phyloP scores from a whole-genome alignment of 2,329 filamentous ascomycete genomes.

The Pyrenochaeta sp. region DNA sequence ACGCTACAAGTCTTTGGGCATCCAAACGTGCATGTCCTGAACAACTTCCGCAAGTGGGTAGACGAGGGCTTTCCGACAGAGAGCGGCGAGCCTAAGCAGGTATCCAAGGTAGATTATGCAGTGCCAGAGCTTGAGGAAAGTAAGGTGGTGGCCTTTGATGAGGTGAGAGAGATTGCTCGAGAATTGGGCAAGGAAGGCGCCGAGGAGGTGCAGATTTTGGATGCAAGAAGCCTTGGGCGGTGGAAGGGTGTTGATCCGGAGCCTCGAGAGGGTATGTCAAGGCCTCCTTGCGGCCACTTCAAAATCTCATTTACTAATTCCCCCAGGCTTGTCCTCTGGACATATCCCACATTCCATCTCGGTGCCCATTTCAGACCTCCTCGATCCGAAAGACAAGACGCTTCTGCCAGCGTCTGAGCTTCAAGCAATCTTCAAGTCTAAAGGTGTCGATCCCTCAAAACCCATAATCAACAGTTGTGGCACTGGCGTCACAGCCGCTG shows the following conservation, averaged over 20 bases:
- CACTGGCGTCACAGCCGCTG: conserved; percentile 90
- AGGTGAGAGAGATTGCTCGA: conserved; percentile 78
- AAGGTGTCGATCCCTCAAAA: conserved; percentile 78
- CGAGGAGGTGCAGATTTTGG: conserved; percentile 85
- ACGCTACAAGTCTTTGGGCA: conserved; percentile 92
- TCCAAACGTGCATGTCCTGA: conserved; percentile 83
- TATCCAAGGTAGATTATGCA: conserved; percentile 52
- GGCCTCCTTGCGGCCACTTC: neutral
- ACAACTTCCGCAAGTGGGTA: conserved; percentile 96
- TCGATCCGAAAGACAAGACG: conserved; percentile 84
- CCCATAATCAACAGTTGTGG: conserved; percentile 90
- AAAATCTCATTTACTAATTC: neutral
- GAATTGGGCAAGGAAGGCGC: conserved; percentile 83
- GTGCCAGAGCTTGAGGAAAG: conserved; percentile 58
- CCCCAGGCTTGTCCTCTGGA: conserved; percentile 73
- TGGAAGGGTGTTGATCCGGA: conserved; percentile 87
- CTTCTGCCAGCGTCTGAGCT: conserved; percentile 78
- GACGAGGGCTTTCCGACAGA: conserved; percentile 83
- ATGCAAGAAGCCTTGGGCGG: conserved; percentile 81
- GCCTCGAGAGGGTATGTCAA: conserved; percentile 73
- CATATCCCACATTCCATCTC: conserved; percentile 91
- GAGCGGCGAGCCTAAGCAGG: conserved; percentile 71
- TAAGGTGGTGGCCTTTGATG: conserved; percentile 81
- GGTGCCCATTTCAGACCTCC: conserved; percentile 78
- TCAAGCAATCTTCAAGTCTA: conserved; percentile 77